Percentiles rank a stretch among this genome's conserved stretches.
Conservation (phyloP, 2,329 filamentous ascomycete species). For the Emergomyces africanus region DNA sequence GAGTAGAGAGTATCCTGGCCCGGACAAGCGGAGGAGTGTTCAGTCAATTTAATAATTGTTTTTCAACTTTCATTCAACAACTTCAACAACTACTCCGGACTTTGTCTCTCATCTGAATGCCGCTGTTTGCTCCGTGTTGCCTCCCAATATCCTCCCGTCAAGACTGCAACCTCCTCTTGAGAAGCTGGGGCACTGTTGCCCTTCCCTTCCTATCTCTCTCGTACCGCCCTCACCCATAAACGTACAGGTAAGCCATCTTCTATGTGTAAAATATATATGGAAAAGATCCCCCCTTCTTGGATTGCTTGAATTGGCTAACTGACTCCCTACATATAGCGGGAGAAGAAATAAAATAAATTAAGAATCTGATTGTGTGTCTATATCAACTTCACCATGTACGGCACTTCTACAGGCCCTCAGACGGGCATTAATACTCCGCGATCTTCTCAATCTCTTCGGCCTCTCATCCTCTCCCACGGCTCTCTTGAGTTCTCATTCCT, state of each 20-base stretch:
- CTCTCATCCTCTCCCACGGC: constrained; percentile 81
- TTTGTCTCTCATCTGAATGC: neutral
- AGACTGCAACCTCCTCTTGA: neutral
- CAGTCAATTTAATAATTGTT: too few species aligned
- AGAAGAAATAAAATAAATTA: too few species aligned
- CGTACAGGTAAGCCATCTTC: neutral
- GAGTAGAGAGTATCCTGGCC: neutral
- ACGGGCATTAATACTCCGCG: constrained; percentile 95
- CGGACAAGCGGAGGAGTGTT: neutral
- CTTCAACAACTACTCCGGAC: neutral
- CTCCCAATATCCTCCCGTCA: neutral
- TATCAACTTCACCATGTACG: constrained; percentile 58
- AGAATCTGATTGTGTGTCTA: neutral
- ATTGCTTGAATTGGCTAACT: neutral
- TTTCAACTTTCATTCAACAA: neutral
- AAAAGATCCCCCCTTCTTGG: neutral
- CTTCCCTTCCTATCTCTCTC: neutral
- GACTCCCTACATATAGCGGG: too few species aligned
- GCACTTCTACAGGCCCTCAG: constrained; percentile 65
- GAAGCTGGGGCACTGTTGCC: neutral
- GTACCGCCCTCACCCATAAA: neutral
- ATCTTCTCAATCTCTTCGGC: constrained; percentile 82
- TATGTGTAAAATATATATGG: too few species aligned
- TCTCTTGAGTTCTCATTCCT: constrained; percentile 94
- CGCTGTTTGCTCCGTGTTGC: neutral